Percentiles rank a stretch among this genome's conserved stretches.
Evolutionary conservation across 2,329 filamentous ascomycete genomes (phyloP).

Genomic region (Zelopaecilomyces penicillatus): DNA sequence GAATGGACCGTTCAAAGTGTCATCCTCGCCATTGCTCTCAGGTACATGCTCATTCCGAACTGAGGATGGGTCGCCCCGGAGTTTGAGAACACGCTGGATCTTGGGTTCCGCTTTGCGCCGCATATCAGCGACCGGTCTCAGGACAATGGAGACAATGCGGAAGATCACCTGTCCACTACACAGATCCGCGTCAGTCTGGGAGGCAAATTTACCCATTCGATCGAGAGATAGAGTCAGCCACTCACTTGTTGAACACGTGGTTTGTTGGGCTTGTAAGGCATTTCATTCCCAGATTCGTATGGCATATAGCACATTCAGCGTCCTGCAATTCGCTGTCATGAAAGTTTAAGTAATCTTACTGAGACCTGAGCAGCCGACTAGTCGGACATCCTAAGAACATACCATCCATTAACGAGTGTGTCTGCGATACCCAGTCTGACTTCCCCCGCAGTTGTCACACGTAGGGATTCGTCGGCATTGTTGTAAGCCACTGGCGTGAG

Average conservation of each 20-base stretch:
- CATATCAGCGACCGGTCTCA: conserved; percentile 14
- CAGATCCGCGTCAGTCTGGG: conserved; percentile 1
- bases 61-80: conserved; percentile 14
- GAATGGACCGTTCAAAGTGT: neutral
- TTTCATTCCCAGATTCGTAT: conserved; percentile 24
- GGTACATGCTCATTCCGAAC: conserved; percentile 3
- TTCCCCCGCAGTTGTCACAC: conserved; percentile 13
- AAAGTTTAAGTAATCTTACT: neutral
- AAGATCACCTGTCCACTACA: conserved; percentile 30
- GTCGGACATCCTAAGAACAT: conserved; percentile 6
- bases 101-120: conserved; percentile 19
- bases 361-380: neutral
- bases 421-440: conserved; percentile 22
- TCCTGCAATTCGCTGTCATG: conserved; percentile 27
- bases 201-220: neutral
- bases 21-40: neutral
- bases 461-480: conserved; percentile 5
- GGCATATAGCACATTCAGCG: conserved; percentile 25
- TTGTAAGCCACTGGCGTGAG: conserved; percentile 26
- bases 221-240: neutral
- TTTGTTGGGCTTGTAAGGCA: conserved; percentile 26
- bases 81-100: conserved; percentile 24
- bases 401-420: conserved; percentile 30
- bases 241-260: conserved; percentile 30
- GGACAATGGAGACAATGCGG: conserved; percentile 19